Evolutionary conservation across 805 yeast genomes (phyloP), one percentile per base, ranked within the genome.

Genomic region (Candida orba): DNA sequence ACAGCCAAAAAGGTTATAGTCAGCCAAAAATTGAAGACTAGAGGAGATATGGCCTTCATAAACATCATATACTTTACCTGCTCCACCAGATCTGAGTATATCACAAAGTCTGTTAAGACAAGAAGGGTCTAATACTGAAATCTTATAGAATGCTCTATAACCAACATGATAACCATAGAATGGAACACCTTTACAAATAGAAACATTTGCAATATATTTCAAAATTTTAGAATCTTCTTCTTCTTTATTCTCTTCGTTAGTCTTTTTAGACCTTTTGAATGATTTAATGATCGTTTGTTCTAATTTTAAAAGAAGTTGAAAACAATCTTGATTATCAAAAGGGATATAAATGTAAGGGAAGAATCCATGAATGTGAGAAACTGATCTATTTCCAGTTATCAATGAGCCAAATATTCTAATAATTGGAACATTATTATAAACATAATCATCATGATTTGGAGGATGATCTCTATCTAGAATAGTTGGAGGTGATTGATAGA

Each of bases 1-100:
- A 60, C 96, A 86, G 1, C 96, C 95, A 57, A 73, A 86, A 27
- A 91, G 62, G 56, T 91, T 90, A 62, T 73, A 88, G 57, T 93
- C 99, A 0, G 84, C 70, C 24, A 87, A 60, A 56, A 91, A 88
- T 56, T 93, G 97, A 7, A 87, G 60, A 1, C 76, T 56, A 52
- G 69, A 83, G 0, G 96, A 89, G 12, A 91, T 71, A 56, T 93
- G 98, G 0, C 89, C 69, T 55, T 93, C 99, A 58, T 68, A 86
- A 0, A 81, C 77, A 37, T 79, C 81, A 13, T 66, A 49, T 1
- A 54, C 45, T 18, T 54, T 56, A 3, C 68, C 70, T 1, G 76
- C 53, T 4, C 62, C 62, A 0, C 81, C 81, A 37, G 62, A 62
- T 41, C 73, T 49, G 4, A 78, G 51, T 63, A 72, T 39, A 64